These are phyloP conservation scores for Pharnaceum exiguum DNA, from an alignment of 148 eudicot species.

Conservation along the genomic window DNA sequence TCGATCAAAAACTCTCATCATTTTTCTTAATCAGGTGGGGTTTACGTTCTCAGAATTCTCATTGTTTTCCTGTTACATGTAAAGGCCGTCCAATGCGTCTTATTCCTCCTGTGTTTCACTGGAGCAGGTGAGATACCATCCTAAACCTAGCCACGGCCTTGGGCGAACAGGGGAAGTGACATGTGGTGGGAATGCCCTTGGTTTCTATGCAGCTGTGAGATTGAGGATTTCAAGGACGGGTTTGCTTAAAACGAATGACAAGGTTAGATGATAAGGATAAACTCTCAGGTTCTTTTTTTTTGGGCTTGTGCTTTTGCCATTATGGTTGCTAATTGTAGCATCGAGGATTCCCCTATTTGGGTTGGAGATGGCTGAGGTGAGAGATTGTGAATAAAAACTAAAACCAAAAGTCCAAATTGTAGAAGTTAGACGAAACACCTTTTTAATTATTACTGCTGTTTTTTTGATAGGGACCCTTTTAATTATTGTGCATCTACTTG, in stretches of 20 bases:
- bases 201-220: conserved; percentile 82
- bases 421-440: no score
- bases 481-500: no score
- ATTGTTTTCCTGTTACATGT: neutral
- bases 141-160: conserved; percentile 37
- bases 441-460: no score
- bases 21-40: conserved; percentile 88
- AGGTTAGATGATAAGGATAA: conserved; percentile 47
- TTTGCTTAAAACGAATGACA: conserved; percentile 48
- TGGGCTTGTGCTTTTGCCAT: no score
- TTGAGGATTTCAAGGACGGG: conserved; percentile 63
- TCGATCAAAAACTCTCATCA: conserved; percentile 64
- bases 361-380: no score
- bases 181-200: conserved; percentile 92
- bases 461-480: no score
- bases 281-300: no score
- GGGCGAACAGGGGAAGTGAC: conserved; percentile 53
- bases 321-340: no score
- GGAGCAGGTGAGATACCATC: conserved; percentile 62
- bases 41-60: neutral
- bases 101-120: conserved; percentile 1
- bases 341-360: no score
- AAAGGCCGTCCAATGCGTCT: neutral
- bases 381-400: no score
- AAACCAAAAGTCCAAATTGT: no score